Conservation (phyloP, 2,329 filamentous ascomycete genomes). For the Fusarium goolgardi region DNA sequence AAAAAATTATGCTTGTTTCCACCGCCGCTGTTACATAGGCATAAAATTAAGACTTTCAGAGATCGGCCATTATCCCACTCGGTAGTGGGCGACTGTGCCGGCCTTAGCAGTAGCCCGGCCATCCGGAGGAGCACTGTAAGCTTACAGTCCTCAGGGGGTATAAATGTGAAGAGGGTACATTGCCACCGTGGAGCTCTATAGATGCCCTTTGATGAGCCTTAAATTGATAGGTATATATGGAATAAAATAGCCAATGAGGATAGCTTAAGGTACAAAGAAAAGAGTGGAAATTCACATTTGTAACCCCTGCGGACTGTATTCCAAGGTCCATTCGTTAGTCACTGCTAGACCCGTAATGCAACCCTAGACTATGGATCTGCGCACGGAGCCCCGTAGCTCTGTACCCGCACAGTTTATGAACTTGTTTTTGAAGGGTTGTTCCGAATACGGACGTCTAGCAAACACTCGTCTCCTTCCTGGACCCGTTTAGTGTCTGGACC, state of each 20-base stretch:
- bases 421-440: not conserved
- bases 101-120: not conserved
- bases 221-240: too few relatives aligned
- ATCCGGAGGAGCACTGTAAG: not conserved
- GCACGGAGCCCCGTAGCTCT: not conserved
- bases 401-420: slow-evolving; percentile 1
- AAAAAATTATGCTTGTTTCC: slow-evolving; percentile 8
- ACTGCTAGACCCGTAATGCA: not conserved
- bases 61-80: slow-evolving; percentile 1
- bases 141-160: too few relatives aligned
- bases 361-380: not conserved
- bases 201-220: too few relatives aligned
- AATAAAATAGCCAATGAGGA: too few relatives aligned
- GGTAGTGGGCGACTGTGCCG: not conserved
- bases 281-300: too few relatives aligned
- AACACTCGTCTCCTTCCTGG: not conserved
- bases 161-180: too few relatives aligned
- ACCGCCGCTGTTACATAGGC: not conserved
- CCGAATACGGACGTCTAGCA: slow-evolving; percentile 4
- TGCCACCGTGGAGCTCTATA: too few relatives aligned
- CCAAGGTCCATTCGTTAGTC: not conserved
- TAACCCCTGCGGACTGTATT: too few relatives aligned
- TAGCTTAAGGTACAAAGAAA: too few relatives aligned
- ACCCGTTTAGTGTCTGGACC: not conserved
- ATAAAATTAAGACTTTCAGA: slow-evolving; percentile 2